phyloP scores from a whole-genome alignment of 1,284 basidiomycete genomes.

The Pyrrhoderma lamaoense region DNA sequence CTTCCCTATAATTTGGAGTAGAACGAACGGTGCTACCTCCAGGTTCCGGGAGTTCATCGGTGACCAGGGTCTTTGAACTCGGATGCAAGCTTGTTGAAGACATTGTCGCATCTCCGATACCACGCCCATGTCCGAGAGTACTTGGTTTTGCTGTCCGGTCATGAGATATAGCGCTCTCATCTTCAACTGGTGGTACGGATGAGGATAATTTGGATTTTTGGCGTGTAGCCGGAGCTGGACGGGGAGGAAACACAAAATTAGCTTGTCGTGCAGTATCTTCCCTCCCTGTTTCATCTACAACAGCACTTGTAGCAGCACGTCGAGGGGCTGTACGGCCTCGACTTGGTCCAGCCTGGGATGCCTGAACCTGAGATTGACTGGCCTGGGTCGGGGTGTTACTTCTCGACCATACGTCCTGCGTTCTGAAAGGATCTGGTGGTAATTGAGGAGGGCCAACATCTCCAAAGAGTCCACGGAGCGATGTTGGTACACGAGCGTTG shows the following conservation, averaged over 20 bases:
- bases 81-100: conserved; percentile 4
- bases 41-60: neutral
- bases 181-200: conserved; percentile 21
- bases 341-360: conserved; percentile 7
- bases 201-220: conserved; percentile 28
- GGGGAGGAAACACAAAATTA: conserved; percentile 49
- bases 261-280: conserved; percentile 42
- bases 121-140: conserved; percentile 21
- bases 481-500: conserved; percentile 50
- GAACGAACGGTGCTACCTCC: conserved; percentile 8
- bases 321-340: conserved; percentile 15
- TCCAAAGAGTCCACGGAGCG: conserved; percentile 62
- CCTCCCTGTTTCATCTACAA: conserved; percentile 25
- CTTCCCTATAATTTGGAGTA: conserved; percentile 31
- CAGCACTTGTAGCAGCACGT: conserved; percentile 1
- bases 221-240: conserved; percentile 26
- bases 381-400: conserved; percentile 27
- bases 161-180: conserved; percentile 20
- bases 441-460: conserved; percentile 32
- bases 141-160: conserved; percentile 20
- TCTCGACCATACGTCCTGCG: conserved; percentile 30
- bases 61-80: neutral
- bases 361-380: conserved; percentile 26
- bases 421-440: conserved; percentile 37
- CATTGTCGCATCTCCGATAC: conserved; percentile 17